These are phyloP conservation scores for Hylodesmum podocarpum DNA, from an alignment of 306 rosid genomes.

Conservation along the genomic window DNA sequence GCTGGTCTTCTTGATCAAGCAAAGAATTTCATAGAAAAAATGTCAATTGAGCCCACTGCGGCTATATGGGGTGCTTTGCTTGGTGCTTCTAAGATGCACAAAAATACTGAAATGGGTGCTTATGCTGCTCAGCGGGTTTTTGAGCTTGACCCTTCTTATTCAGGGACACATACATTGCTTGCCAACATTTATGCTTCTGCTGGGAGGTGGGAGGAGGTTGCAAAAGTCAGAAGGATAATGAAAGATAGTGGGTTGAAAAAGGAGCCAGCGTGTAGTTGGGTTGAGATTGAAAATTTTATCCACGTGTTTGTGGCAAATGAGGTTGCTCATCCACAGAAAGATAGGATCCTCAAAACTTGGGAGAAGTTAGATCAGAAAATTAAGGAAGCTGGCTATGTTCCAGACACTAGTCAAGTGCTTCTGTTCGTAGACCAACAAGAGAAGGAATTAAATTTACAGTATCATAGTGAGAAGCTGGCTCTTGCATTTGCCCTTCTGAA, in stretches of 20 bases:
- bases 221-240: constrained; percentile 47
- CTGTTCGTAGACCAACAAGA: constrained; percentile 45
- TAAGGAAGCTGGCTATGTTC: constrained; percentile 54
- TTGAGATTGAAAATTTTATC: constrained; percentile 48
- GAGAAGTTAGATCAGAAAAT: constrained; percentile 45
- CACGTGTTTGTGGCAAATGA: constrained; percentile 47
- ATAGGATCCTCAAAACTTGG: constrained; percentile 42
- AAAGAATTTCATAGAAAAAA: constrained; percentile 43
- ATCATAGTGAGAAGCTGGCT: constrained; percentile 59
- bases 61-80: constrained; percentile 53
- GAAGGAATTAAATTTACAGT: constrained; percentile 45
- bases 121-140: constrained; percentile 47
- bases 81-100: constrained; percentile 53
- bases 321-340: constrained; percentile 45
- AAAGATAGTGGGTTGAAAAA: constrained; percentile 49
- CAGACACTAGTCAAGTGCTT: constrained; percentile 55
- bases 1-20: constrained; percentile 55
- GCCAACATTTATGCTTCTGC: constrained; percentile 53
- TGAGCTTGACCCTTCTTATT: constrained; percentile 52
- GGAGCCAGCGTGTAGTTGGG: constrained; percentile 63
- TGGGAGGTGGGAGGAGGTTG: constrained; percentile 50
- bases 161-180: constrained; percentile 49
- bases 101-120: constrained; percentile 41
- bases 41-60: constrained; percentile 46
- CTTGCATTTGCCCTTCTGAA: constrained; percentile 52